phyloP scores from a whole-genome alignment of 2,329 filamentous ascomycete species.

The Nemania sp. region DNA sequence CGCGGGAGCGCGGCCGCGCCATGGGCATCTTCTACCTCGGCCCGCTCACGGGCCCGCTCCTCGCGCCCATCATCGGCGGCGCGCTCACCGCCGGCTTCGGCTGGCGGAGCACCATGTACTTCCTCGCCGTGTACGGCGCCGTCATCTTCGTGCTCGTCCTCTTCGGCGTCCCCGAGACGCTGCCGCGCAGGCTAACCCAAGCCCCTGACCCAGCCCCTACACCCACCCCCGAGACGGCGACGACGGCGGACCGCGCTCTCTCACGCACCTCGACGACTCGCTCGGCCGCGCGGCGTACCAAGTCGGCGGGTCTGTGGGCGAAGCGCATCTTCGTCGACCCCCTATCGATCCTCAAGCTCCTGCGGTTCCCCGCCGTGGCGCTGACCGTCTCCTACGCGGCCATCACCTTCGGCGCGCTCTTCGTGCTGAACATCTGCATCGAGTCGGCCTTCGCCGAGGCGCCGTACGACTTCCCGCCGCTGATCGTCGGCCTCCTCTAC shows the following conservation, averaged over 20 bases:
- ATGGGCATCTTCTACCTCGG: constrained; percentile 86
- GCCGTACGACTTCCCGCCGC: constrained; percentile 71
- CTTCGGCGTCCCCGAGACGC: constrained; percentile 68
- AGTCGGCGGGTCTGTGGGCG: constrained; percentile 54
- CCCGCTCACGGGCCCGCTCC: constrained; percentile 72
- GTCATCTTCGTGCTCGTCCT: constrained; percentile 59
- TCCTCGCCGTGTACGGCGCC: constrained; percentile 71
- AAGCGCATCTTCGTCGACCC: constrained; percentile 73
- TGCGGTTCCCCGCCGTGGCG: constrained; percentile 74
- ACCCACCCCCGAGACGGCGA: background rate
- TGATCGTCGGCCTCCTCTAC: constrained; percentile 76
- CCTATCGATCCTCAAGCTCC: constrained; percentile 69
- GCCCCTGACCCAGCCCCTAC: no score
- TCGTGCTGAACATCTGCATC: constrained; percentile 77
- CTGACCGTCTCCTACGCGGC: constrained; percentile 75
- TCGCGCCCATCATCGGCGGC: constrained; percentile 79
- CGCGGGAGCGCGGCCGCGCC: constrained; percentile 72
- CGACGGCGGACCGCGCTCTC: constrained; percentile 29
- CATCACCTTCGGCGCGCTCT: constrained; percentile 76
- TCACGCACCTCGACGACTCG: constrained; percentile 64
- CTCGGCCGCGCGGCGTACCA: constrained; percentile 64
- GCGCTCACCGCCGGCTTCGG: constrained; percentile 68
- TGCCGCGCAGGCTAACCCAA: constrained; percentile 46
- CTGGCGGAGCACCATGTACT: constrained; percentile 81
- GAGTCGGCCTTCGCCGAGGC: constrained; percentile 68